Evolutionary conservation across 164 flowering plant genomes (phyloP), one percentile per base, ranked within the genome.

Genomic region (Hamamelis virginiana): DNA sequence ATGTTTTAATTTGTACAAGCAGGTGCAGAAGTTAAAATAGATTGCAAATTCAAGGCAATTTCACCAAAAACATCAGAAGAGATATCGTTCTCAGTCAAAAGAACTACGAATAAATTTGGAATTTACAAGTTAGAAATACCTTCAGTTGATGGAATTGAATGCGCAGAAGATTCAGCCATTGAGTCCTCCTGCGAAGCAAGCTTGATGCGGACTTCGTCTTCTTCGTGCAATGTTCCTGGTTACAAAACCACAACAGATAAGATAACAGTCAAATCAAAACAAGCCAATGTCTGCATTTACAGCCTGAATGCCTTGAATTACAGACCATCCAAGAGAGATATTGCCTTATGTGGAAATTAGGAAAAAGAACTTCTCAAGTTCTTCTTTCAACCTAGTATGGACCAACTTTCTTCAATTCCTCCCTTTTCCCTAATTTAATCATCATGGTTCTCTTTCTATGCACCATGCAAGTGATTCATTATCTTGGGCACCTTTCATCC

Each of bases 21-120:
- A 87, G 89, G 88, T 51, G 89, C 71, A 1, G 84, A 82, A 71
- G 92, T 86, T 15, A 80, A 65, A 64, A 64, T 88, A 70, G 89
- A 86, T 21, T 88, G 90, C 84, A 80, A 26, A 46, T 81, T 88
- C 80, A 74, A 77, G 50, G 92, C 85, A 43, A 38, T 66, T 12
- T 62, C 86, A 11, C 77, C 85, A 4, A 75, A 68, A 72, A 85
- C 85, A 11, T 58, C 75, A 14, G 92, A 88, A 63, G 78, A 79
- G 68, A 82, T 88, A 68, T 26, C 80, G 52, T 83, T 88, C 73
- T 80, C 92, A 56, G 92, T 81, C 33, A 86, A 83, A 70, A 77
- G 90, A 73, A 86, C 83, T 4, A 88, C 90, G 23, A 80, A 88
- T 62, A 79, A 55, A 26, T 60, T 41, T 61, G 90, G 92, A 11